phyloP scores from a whole-genome alignment of 1,284 basidiomycete genomes.

The Schizophyllum amplum region DNA sequence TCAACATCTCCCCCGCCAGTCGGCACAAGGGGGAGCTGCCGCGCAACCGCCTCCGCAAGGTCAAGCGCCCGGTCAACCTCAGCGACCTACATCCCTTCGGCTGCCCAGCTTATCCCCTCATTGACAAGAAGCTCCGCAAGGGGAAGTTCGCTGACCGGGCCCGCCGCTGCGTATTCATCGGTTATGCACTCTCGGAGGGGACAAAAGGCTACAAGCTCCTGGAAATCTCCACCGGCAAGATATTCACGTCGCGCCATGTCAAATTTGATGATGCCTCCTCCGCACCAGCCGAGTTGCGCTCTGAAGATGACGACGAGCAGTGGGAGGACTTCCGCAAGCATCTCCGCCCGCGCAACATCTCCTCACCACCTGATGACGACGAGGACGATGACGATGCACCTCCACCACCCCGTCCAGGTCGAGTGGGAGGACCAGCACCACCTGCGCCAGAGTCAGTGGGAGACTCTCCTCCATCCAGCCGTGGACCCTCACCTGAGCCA shows the following conservation, averaged over 20 bases:
- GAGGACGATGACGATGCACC: neutral
- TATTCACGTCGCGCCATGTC: conserved; percentile 15
- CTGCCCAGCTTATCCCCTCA: conserved; percentile 6
- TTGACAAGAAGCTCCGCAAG: conserved; percentile 3
- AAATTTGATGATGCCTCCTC: conserved; percentile 15
- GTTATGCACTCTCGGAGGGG: neutral
- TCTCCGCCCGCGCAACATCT: neutral
- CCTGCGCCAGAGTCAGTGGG: neutral
- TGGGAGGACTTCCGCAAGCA: conserved; percentile 4
- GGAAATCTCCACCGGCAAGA: conserved; percentile 9
- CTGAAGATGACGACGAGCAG: neutral
- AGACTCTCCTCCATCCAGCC: neutral
- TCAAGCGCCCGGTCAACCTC: conserved; percentile 5
- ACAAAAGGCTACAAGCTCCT: conserved; percentile 12
- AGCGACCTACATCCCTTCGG: conserved; percentile 3
- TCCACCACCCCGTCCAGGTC: too few relatives aligned
- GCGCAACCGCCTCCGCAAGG: neutral
- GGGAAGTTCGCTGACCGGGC: conserved; percentile 5
- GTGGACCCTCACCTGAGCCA: too few relatives aligned
- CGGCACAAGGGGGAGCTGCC: conserved; percentile 9
- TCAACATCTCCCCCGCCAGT: conserved; percentile 9
- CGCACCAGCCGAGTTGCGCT: neutral
- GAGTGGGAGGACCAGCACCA: too few relatives aligned
- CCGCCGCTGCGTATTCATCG: conserved; percentile 1
- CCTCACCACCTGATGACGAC: neutral